phyloP scores from a whole-genome alignment of 345 rosid species.

The Salix koriyanagi region DNA sequence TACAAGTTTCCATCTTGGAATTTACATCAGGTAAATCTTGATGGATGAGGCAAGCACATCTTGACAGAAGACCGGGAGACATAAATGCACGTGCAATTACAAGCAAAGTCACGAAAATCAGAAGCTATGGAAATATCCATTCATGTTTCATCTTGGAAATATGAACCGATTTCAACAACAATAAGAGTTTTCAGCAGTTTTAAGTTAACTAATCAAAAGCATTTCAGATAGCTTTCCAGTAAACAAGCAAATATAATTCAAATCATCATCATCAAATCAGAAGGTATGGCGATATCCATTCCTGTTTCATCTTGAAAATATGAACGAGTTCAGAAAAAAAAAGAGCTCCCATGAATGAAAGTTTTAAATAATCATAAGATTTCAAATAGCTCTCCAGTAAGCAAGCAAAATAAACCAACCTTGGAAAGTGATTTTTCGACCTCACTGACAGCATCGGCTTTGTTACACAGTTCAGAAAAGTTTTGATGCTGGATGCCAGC shows the following conservation, averaged over 20 bases:
- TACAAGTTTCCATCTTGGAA: background rate
- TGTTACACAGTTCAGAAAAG: slow-evolving; percentile 58
- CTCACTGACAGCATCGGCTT: slow-evolving; percentile 53
- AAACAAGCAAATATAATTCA: background rate
- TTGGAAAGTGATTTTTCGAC: slow-evolving; percentile 58
- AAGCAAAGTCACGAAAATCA: background rate
- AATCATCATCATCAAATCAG: background rate
- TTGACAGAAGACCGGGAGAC: background rate
- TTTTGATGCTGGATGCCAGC: slow-evolving; percentile 43
- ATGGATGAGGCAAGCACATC: background rate
- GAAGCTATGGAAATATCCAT: background rate
- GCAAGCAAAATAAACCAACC: slow-evolving; percentile 35
- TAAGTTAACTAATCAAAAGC: background rate
- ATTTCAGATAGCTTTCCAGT: no score
- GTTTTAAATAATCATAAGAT: background rate
- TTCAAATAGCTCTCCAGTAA: background rate
- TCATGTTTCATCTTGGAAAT: no score
- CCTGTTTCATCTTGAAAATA: background rate
- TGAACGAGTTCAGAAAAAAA: background rate
- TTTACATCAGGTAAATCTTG: background rate
- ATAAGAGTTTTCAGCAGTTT: background rate
- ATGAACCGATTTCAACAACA: background rate
- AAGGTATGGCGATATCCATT: background rate
- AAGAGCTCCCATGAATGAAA: background rate
- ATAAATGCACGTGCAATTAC: background rate